phyloP scores from a whole-genome alignment of 1,284 basidiomycete species.

The Rhodotorula sp. region DNA sequence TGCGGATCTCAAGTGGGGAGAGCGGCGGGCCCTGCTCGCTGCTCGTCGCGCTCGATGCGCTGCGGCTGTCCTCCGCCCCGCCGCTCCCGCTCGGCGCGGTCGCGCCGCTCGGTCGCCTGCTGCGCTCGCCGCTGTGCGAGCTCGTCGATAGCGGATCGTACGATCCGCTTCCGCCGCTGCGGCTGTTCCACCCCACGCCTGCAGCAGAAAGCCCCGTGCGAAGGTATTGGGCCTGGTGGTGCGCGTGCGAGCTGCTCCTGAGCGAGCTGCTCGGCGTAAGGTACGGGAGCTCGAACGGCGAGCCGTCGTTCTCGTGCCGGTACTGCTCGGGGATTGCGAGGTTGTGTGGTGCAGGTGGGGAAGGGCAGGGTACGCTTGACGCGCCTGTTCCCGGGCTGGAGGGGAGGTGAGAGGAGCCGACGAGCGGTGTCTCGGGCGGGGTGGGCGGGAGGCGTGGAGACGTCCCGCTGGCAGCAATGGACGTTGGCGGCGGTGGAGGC shows the following conservation, averaged over 20 bases:
- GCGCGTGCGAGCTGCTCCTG: no score
- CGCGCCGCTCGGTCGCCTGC: neutral
- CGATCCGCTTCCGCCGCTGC: neutral
- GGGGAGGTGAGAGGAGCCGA: neutral
- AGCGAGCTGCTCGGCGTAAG: slow-evolving; percentile 14
- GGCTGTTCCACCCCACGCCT: neutral
- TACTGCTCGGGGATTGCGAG: neutral
- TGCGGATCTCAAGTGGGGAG: slow-evolving; percentile 6
- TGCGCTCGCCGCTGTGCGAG: neutral
- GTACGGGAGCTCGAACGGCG: slow-evolving; percentile 25
- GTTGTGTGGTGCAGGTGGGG: neutral
- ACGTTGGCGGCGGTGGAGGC: neutral
- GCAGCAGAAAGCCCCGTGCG: neutral
- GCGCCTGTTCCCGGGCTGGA: neutral
- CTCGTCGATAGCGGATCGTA: neutral
- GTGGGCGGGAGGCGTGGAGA: neutral
- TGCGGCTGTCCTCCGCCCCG: neutral
- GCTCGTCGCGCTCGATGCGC: neutral
- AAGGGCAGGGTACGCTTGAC: neutral
- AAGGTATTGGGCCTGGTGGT: neutral
- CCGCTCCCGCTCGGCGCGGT: neutral
- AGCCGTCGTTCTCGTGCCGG: slow-evolving; percentile 14
- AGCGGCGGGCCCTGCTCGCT: neutral
- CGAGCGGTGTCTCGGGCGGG: slow-evolving; percentile 21
- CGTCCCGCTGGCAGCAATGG: neutral